Evolutionary conservation across 139 green algal species (phyloP), one percentile per base, ranked within the genome.

Genomic region (Picochlorum sp.): DNA sequence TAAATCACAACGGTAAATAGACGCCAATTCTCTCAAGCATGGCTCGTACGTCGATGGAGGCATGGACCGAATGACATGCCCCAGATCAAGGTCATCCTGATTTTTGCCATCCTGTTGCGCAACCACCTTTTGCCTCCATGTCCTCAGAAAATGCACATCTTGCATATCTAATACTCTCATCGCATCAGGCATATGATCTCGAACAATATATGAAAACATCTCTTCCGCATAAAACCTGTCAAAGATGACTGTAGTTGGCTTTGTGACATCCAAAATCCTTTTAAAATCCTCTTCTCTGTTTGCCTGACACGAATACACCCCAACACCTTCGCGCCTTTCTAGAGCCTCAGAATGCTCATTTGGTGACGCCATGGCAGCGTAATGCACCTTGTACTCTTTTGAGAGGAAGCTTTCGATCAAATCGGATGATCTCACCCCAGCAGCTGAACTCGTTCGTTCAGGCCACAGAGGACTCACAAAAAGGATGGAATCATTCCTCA

Each of bases 141-240:
- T 38, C 23, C 75, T 63, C n/a, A 89, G 59, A 16, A 65, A 69
- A 56, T 86, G 78, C 20, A 81, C 54, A 63, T 89, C 82, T 58
- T 87, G 81, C 73, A 84, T 86, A 65, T 89, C 82, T 4, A 89
- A 69, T 7, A 87, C 62, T 2, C 78, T 58, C 37, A 82, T 30
- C 10, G 66, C 69, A 15, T 57, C 6, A 9, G 81, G 75, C 13
- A 61, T 63, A 16, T 61, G 37, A n/a, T 76, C 52, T 13, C 65
- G 62, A 6, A 88, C 64, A 0, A 57, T 50, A 32, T 78, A 84
- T 14, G 69, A 80, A 21, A 76, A 88, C 1, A 68, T 68, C 58
- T 87, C 82, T 61, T 89, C 83, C 0, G 62, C 60, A 9, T 78
- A 78, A 58, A 84, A 89, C 4, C 80, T 58, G 47, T 84, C 73